Evolutionary conservation across 2,329 filamentous ascomycete genomes (phyloP).

Genomic region (Fusarium fracticaudum): DNA sequence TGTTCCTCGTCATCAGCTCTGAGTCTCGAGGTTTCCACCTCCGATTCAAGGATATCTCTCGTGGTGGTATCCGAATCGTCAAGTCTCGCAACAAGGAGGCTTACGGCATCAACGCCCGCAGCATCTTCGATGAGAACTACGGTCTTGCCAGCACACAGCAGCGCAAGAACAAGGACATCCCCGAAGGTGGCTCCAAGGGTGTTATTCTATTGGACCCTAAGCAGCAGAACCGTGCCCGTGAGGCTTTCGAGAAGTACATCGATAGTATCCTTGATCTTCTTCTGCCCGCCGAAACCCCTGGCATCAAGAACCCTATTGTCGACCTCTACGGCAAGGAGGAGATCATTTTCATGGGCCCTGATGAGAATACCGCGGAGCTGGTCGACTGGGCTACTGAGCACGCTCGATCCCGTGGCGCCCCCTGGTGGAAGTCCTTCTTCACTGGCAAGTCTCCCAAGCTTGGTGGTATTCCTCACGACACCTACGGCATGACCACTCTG

Average conservation of each 20-base stretch:
- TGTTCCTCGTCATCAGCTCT: conserved; percentile 98
- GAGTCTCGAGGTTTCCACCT: conserved; percentile 98
- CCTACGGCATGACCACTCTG: conserved; percentile 96
- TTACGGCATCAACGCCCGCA: conserved; percentile 95
- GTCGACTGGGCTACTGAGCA: conserved; percentile 99
- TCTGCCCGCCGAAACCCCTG: conserved; percentile 86
- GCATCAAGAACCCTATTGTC: conserved; percentile 98
- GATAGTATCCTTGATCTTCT: conserved; percentile 97
- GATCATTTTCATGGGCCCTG: conserved; percentile 97
- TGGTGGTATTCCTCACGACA: conserved; percentile 95
- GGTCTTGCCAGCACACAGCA: conserved; percentile 98
- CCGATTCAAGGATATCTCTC: conserved; percentile 95
- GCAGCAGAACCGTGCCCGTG: conserved; percentile 90
- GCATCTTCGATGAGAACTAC: conserved; percentile 98
- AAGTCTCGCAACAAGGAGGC: conserved; percentile 97
- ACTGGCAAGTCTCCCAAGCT: conserved; percentile 97
- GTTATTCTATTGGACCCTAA: conserved; percentile 93
- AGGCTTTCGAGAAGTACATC: conserved; percentile 99
- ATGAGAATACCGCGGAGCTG: conserved; percentile 97
- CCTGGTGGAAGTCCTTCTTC: conserved; percentile 99
- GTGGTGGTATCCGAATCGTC: conserved; percentile 97
- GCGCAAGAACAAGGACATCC: conserved; percentile 99
- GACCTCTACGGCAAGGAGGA: conserved; percentile 95
- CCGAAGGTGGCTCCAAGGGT: conserved; percentile 97
- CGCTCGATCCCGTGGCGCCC: conserved; percentile 84